Percentiles rank a stretch among this genome's conserved stretches.
These are phyloP conservation scores for Neofusicoccum sp. DNA, from an alignment of 2,329 filamentous ascomycete species.

Conservation along the genomic window DNA sequence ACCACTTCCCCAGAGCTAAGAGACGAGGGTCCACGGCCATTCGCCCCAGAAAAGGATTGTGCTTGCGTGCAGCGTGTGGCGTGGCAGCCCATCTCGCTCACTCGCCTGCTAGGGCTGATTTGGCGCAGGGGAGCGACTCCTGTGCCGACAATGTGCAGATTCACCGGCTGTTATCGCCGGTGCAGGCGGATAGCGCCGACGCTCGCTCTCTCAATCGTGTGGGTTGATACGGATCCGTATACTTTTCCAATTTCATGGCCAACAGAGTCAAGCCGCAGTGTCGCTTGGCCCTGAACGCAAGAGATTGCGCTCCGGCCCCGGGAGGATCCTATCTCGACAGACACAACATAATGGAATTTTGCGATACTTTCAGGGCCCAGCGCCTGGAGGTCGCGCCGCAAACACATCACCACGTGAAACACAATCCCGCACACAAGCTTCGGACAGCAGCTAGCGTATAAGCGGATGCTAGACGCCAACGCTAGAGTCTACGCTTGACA, in stretches of 20 bases:
- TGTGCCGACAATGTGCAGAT: neutral
- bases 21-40: neutral
- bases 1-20: constrained; percentile 7
- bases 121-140: constrained; percentile 4
- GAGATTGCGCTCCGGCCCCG: constrained; percentile 10
- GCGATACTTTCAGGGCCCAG: neutral
- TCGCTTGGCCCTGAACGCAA: neutral
- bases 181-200: constrained; percentile 8
- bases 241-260: neutral
- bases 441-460: neutral
- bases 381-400: neutral
- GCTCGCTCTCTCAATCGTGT: neutral
- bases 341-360: constrained; percentile 11
- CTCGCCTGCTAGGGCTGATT: neutral
- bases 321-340: neutral
- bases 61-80: constrained; percentile 1
- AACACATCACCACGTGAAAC: neutral
- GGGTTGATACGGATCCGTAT: no score
- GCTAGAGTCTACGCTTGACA: no score
- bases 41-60: neutral
- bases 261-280: neutral
- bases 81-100: neutral
- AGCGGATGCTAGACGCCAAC: no score
- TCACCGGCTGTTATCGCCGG: constrained; percentile 7
- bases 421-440: neutral